Evolutionary conservation across 2,329 filamentous ascomycete genomes (phyloP), one percentile per base, ranked within the genome.

Genomic region (Exophiala calicioides): DNA sequence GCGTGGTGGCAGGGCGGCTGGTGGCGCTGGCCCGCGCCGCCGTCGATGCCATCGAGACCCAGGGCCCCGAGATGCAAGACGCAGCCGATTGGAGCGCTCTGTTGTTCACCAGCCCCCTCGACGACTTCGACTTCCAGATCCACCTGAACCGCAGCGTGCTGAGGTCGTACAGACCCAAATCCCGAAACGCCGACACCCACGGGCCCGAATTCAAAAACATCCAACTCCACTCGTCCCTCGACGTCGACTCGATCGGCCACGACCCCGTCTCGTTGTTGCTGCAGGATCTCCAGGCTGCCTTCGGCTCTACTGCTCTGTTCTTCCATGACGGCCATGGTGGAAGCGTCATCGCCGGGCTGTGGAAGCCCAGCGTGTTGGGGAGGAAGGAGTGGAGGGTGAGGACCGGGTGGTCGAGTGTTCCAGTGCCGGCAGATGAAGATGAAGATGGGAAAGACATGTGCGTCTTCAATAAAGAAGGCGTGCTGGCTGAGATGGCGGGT

Each of bases 51-150:
- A 69, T 88, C 10, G 77, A 73, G 37, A 67, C 72, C 8, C 64
- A 79, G 24, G 77, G 76, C 19, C 61, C 78, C 19, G 67, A 69
- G 9, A 66, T 88, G 42, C 18, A 41, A 3, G 72, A 85, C 37
- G 34, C 23, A 10, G n/a, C n/a, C n/a, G 33, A 74, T 37, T 69
- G 74, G 15, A 72, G 84, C 36, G 32, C 31, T 2, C 75, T 97
- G 6, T n/a, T n/a, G n/a, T 97, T 97, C 69, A 73, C 78, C n/a
- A 76, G 85, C 3, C 80, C 84, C 0, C 73, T 88, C 4, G 67
- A 68, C 7, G 90, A 95, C 56, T 98, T 90, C 65, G 89, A 97
- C 64, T 85, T 97, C 54, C 71, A 91, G n/a, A 73, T 98, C 44
- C 80, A 85, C 61, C 72, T 97, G 15, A 78, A 80, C 68, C 58